Percentiles rank a stretch among this genome's conserved stretches.
Conservation (phyloP, 75 land plant genomes). For the Pinus taeda region DNA sequence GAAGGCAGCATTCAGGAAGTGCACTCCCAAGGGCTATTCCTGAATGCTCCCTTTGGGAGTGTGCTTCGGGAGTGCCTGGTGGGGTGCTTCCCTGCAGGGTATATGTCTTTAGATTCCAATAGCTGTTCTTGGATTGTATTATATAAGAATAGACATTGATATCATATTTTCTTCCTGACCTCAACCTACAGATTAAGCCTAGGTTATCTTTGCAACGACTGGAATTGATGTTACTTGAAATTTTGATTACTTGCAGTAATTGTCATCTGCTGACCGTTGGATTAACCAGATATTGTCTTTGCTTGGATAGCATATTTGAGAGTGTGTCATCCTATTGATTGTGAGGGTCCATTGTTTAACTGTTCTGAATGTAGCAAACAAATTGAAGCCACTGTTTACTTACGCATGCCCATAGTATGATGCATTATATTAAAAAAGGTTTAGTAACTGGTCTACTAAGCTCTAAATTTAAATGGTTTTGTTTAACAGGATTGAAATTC, state of each 20-base stretch:
- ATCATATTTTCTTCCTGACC: not conserved
- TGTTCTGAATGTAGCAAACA: not conserved
- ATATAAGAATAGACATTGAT: too few species aligned
- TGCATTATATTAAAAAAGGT: not conserved
- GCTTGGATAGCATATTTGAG: not conserved
- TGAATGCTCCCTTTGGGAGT: too few species aligned
- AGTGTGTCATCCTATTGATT: not conserved
- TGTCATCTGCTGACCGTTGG: not conserved
- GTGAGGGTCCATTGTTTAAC: not conserved
- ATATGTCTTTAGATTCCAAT: too few species aligned
- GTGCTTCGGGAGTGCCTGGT: too few species aligned
- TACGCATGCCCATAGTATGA: not conserved
- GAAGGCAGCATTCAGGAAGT: too few species aligned
- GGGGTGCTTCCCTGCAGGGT: too few species aligned
- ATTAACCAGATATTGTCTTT: not conserved
- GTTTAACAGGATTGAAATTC: slow-evolving; percentile 75
- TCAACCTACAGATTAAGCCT: not conserved
- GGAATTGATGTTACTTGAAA: not conserved
- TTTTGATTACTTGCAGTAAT: not conserved
- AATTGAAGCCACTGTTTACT: too few species aligned
- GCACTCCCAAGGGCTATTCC: too few species aligned
- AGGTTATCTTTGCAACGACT: too few species aligned
- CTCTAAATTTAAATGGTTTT: not conserved
- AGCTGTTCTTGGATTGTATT: too few species aligned
- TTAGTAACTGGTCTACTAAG: not conserved